A percentile compares a stretch with the other conserved stretches of the same genome.
These are phyloP conservation scores for Vachellia collinsii DNA, from an alignment of 306 rosid genomes.

Conservation along the genomic window DNA sequence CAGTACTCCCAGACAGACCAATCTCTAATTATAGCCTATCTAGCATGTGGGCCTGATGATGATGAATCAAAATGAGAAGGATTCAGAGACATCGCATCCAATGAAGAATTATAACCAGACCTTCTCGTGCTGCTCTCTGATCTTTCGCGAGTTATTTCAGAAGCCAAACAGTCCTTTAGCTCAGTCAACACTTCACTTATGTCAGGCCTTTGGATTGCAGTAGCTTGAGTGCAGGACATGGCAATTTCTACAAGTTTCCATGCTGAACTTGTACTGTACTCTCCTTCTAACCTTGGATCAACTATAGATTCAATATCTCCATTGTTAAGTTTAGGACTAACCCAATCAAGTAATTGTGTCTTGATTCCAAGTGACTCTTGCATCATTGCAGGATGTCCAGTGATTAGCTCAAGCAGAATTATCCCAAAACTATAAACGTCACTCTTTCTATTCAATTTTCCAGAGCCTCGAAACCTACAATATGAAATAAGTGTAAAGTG, in stretches of 20 bases:
- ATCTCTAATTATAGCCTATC: background rate
- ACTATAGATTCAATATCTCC: slow-evolving; percentile 36
- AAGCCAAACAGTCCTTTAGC: background rate
- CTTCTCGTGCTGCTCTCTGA: background rate
- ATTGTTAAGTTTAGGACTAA: slow-evolving; percentile 19
- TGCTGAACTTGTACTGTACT: slow-evolving; percentile 31
- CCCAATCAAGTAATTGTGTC: slow-evolving; percentile 40
- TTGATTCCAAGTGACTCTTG: background rate
- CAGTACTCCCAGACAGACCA: background rate
- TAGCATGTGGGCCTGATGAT: background rate
- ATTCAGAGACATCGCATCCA: background rate
- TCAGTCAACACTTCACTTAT: background rate
- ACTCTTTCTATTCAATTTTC: background rate
- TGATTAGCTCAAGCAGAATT: slow-evolving; percentile 46
- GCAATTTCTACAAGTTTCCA: slow-evolving; percentile 43
- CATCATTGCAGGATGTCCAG: slow-evolving; percentile 12
- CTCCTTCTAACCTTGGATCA: slow-evolving; percentile 41
- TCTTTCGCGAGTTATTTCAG: background rate
- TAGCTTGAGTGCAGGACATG: background rate
- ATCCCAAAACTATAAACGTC: slow-evolving; percentile 27
- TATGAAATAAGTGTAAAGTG: background rate
- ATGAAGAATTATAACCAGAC: background rate
- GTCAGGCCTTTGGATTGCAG: background rate
- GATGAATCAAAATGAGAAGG: background rate
- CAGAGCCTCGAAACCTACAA: slow-evolving; percentile 15